Base-by-base conservation (phyloP, 805 yeast species). In the Blastobotrys peoriensis region DNA sequence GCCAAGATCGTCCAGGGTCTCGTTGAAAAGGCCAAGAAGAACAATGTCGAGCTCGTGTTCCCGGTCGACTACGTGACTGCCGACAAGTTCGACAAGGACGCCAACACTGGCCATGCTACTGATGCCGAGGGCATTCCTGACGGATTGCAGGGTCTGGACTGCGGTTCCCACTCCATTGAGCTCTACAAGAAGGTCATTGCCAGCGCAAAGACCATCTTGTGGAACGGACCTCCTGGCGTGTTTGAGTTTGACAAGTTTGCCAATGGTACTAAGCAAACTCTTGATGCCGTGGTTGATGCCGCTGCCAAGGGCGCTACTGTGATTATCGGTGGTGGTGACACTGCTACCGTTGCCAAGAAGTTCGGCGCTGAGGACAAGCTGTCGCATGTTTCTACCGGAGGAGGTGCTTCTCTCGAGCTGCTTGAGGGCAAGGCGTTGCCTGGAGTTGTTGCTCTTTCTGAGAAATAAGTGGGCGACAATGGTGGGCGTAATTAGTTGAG, bases 171-270 rank as follows among this genome's bases (percentile, higher is more conserved):
- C 75, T 78, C 95, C 51, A 75, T 79, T 62, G 76, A 80, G 69
- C 76, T 84, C 58, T 93, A 85, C 67, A 78, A 82, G 56, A 81
- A 73, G 56, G 82, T 96, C 54, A 86, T 93, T 60, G 83, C 84
- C 55, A 76, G 83, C 71, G 94, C 98, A 59, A 88, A 91, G 81
- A 93, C 98, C 63, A 91, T 93, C 62, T 93, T 93, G 67, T 93
- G 98, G 98, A 93, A 93, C 77, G 98, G 98, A 69, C 98, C 98
- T 55, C 97, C 98, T 71, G 98, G 98, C 78, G 98, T 93, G 60
- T 93, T 93, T 68, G 98, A 93, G 76, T 93, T 93, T 64, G 96
- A 86, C 58, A 77, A 76, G 63, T 93, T 93, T 67, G 83, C 96
- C 58, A 70, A 70, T 49, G 98, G 98, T 73, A 91, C 98, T 66